Percentiles rank a stretch among this genome's conserved stretches.
Conservation (phyloP, 2,329 filamentous ascomycete genomes). For the Gremmenia infestans region DNA sequence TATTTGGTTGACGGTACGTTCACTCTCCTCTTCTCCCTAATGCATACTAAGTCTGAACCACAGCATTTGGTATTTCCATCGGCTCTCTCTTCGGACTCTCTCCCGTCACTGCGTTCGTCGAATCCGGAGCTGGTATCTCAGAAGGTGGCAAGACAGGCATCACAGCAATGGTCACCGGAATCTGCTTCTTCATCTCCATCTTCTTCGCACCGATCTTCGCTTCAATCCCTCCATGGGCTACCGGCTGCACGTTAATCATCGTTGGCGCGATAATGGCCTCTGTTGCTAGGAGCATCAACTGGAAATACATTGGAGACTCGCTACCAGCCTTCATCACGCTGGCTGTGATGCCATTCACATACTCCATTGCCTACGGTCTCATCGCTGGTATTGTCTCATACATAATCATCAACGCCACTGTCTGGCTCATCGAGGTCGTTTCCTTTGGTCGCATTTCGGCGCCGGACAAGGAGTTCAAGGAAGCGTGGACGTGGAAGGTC, state of each 20-base stretch:
- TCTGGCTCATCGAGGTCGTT: conserved; percentile 62
- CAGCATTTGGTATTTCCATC: conserved; percentile 63
- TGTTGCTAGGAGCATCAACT: conserved; percentile 76
- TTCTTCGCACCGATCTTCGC: conserved; percentile 90
- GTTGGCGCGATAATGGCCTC: conserved; percentile 79
- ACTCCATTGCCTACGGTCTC: conserved; percentile 78
- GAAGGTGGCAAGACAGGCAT: conserved; percentile 80
- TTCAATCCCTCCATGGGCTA: conserved; percentile 83
- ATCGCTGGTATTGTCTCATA: conserved; percentile 74
- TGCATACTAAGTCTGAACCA: not conserved
- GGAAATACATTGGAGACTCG: conserved; percentile 75
- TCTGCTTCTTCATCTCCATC: conserved; percentile 79
- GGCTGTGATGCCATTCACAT: conserved; percentile 80
- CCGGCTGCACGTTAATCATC: conserved; percentile 76
- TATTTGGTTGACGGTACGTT: conserved; percentile 69
- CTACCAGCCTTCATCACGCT: conserved; percentile 80
- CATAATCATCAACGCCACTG: conserved; percentile 64
- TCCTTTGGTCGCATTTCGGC: conserved; percentile 66
- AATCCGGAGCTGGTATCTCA: conserved; percentile 82
- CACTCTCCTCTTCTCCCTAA: not conserved
- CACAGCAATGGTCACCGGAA: conserved; percentile 67
- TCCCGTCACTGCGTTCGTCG: conserved; percentile 79
- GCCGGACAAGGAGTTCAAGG: conserved; percentile 67
- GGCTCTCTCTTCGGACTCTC: conserved; percentile 70
- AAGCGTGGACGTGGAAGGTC: conserved; percentile 72